Evolutionary conservation across 164 flowering plant species (phyloP), one percentile per base, ranked within the genome.

Genomic region (Cinnamomum chago): DNA sequence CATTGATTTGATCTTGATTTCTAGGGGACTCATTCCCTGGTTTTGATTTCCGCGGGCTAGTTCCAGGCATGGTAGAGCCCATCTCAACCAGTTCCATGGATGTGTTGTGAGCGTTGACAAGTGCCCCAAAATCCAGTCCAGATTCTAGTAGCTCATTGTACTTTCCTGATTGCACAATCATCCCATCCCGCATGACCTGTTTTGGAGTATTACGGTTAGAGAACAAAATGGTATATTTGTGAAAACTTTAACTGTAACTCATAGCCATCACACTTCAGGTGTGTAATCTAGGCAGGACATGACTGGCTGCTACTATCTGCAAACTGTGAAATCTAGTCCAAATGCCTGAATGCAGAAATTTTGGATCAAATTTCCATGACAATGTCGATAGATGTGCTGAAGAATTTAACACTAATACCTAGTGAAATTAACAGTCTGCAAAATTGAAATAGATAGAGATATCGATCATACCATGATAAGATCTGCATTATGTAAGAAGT

Each of bases 101-200:
- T 12, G 93, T 84, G 24, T 88, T 97, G 81, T 96, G 99, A 25
- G 99, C 99, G 28, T 87, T 78, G 2, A 96, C 99, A n/a, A 94
- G 81, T 7, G 87, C 90, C 72, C 80, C 82, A 72, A 96, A 96
- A 77, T 96, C 97, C 65, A 79, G 11, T 14, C 95, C 97, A 67
- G 88, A 78, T 25, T 83, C 81, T 1, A 92, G 73, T 33, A 96
- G 71, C 28, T 84, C 88, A 33, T 90, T 69, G 72, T 96, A 96
- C 77, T 84, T 96, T 40, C 99, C 99, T 20, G 96, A 90, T 79
- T 96, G 92, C 23, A 96, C 97, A 33, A 96, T 87, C 92, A 67
- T 85, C 52, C 98, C 97, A 25, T 92, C 98, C 76, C 97, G 83
- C 97, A 96, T 96, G 25, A 96, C 99, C 99, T 95, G 87, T 65